Evolutionary conservation across 2,329 filamentous ascomycete genomes (phyloP), one percentile per base, ranked within the genome.

Genomic region (Aspergillus glaucus): DNA sequence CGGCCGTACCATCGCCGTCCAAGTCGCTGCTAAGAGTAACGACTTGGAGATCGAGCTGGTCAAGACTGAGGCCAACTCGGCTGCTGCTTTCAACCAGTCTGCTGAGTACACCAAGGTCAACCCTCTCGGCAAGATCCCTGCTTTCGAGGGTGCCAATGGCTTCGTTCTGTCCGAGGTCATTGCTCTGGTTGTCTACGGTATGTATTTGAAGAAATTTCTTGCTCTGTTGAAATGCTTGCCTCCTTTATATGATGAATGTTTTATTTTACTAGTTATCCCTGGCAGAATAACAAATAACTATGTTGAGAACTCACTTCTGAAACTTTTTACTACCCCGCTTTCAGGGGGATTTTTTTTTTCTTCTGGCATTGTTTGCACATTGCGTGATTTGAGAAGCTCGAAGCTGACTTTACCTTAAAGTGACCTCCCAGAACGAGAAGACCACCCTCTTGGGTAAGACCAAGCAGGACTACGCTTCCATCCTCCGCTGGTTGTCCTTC

Each of bases 351-450:
- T 49, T 52, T 52, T 50, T 55, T 47, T 50, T 42, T 43, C 34
- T 44, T 39, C 47, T 48, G 40, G 41, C 43, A 26, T 28, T 44
- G 50, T 55, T 46, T 26, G 30, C 43, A 50, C 43, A 52, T 52
- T 28, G 49, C 50, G 42, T 46, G 48, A n/a, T 46, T 46, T 49
- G 48, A 42, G 47, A 37, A 47, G 46, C 24, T 43, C 32, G 22
- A 53, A 32, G 45, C 63, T 66, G 58, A 67, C 58, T 12, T 6
- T 59, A 51, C 45, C 45, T 45, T 50, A 47, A 52, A 97, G 93
- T 98, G 72, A 90, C 93, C 66, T 97, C 93, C 64, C 93, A 98
- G 79, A 98, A 98, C 75, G 93, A 97, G 86, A 97, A 97, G 87
- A 98, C 93, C 65, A 94, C 90, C 62, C 90, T 98, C 60, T 85